Base-by-base conservation (phyloP, 2,329 filamentous ascomycete species). In the Orbilia ellipsospora region DNA sequence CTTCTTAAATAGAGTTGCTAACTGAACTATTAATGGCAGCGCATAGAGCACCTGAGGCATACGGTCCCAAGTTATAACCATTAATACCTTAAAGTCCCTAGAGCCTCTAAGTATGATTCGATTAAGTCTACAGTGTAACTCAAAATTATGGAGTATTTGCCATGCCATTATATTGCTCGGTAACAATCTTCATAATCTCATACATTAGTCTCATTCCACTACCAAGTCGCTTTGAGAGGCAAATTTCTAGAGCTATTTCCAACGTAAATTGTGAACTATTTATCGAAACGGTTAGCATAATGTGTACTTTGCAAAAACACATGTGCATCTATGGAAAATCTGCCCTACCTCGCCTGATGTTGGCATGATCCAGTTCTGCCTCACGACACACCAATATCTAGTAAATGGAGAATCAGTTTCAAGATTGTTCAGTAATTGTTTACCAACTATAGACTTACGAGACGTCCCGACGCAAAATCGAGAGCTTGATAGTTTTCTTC, bases 351-450 rank as follows among this genome's bases (percentile, higher is more conserved):
- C 26, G 15, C 65, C 80, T 0, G 85, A 84, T 10, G 79, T 78
- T 4, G 86, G 85, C 59, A 87, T 80, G 3, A 85, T 68, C 90
- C 90, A 92, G 61, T 89, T 85, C 82, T 91, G 87, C 52, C 80
- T 78, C 0, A 82, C 81, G 0, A 85, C 82, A 80, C 90, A 68
- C 89, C 89, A 91, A 1, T 88, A 84, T 74, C 88, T 89, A 31
- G 36, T 23, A 59, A 59, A 59, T 3, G 15, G 40, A 20, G n/a
- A 44, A 12, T 42, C 26, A 40, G 31, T 28, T 23, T 60, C 16
- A 36, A 23, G 16, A 52, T 10, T 13, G 16, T 8, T 20, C 48
- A 23, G 18, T 3, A 2, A 2, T 2, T n/a, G 4, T 8, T 23
- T 2, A 52, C 16, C 48, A 12, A 18, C 3, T 5, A 20, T 31